phyloP scores from a whole-genome alignment of 1,284 basidiomycete species.

The Stereum hirsutum region DNA sequence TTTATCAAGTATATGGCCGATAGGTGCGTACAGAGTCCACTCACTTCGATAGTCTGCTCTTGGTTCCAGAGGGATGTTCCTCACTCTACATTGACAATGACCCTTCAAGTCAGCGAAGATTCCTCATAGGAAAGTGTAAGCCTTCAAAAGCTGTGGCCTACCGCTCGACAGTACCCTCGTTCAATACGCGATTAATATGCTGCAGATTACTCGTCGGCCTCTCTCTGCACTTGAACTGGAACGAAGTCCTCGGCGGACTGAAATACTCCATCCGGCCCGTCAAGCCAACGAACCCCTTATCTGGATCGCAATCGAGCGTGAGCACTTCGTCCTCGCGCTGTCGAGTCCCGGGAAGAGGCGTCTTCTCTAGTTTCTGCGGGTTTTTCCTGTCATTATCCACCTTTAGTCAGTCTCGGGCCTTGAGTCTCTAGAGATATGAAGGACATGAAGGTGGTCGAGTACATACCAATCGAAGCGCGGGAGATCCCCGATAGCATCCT shows the following conservation, averaged over 20 bases:
- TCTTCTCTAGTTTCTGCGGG: constrained; percentile 16
- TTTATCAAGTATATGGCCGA: too few relatives aligned
- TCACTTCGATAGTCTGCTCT: constrained; percentile 2
- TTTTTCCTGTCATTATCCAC: constrained; percentile 41
- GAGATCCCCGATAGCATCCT: constrained; percentile 63
- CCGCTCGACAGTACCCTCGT: constrained; percentile 30
- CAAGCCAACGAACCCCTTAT: constrained; percentile 32
- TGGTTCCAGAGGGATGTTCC: constrained; percentile 1
- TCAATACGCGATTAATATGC: constrained; percentile 33
- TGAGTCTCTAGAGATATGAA: neutral
- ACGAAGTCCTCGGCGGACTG: constrained; percentile 37
- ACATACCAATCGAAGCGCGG: constrained; percentile 60
- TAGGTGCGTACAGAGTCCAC: too few relatives aligned
- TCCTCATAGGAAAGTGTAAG: neutral
- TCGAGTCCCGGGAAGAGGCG: constrained; percentile 1
- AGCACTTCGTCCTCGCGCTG: constrained; percentile 2
- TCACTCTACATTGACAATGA: constrained; percentile 19
- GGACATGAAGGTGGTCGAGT: neutral
- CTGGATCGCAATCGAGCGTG: constrained; percentile 13
- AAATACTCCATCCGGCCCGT: constrained; percentile 26
- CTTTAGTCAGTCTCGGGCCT: constrained; percentile 15
- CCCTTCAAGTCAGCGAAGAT: constrained; percentile 3
- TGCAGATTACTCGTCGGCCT: constrained; percentile 38
- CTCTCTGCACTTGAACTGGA: constrained; percentile 34
- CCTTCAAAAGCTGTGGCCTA: constrained; percentile 9